These are phyloP conservation scores for Syzygium jambos DNA, from an alignment of 345 rosid species.

Conservation along the genomic window DNA sequence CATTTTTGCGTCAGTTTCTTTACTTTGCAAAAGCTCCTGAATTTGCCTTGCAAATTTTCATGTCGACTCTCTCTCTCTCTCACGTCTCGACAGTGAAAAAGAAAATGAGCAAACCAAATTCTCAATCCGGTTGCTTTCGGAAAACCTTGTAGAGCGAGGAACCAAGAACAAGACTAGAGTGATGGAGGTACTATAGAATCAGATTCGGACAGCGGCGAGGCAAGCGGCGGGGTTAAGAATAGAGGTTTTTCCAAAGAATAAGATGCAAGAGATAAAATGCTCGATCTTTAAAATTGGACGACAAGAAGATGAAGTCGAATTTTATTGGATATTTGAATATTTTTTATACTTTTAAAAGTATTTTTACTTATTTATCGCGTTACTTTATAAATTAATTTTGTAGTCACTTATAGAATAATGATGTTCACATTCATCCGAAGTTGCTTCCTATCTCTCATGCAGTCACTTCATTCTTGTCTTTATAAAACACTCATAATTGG, in stretches of 20 bases:
- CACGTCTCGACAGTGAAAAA: no score
- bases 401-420: neutral
- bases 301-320: neutral
- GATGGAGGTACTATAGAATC: neutral
- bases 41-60: no score
- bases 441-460: neutral
- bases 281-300: neutral
- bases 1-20: no score
- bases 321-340: neutral
- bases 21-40: no score
- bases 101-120: neutral
- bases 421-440: neutral
- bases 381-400: neutral
- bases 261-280: neutral
- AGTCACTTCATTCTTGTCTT: neutral
- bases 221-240: neutral
- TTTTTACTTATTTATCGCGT: neutral
- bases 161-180: neutral
- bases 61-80: no score
- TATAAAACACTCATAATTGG: neutral
- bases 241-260: neutral
- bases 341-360: neutral
- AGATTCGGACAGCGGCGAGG: neutral
- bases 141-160: neutral
- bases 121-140: neutral